These are phyloP conservation scores for Stemphylium vesicarium DNA, from an alignment of 2,329 filamentous ascomycete genomes.

Conservation along the genomic window DNA sequence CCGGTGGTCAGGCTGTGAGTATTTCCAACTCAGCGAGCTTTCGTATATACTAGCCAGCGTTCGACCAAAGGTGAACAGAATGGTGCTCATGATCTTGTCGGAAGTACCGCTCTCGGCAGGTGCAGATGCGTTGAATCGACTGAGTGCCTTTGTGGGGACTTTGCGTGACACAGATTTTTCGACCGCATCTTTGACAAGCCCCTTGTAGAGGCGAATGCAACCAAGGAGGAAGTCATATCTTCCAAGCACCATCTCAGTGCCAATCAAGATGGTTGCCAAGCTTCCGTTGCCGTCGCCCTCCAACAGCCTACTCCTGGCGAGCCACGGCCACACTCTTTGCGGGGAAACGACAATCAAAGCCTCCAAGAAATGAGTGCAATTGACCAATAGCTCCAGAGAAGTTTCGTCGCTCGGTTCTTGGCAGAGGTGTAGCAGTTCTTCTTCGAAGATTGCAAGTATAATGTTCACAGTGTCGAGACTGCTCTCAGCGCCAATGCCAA, in stretches of 20 bases:
- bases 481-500: conserved; percentile 53
- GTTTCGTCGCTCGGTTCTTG: conserved; percentile 66
- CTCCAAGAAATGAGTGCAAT: conserved; percentile 81
- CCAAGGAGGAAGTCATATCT: conserved; percentile 79
- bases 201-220: conserved; percentile 75
- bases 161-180: conserved; percentile 71
- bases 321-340: conserved; percentile 86
- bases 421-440: conserved; percentile 59
- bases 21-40: conserved; percentile 85
- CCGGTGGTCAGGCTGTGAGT: conserved; percentile 70
- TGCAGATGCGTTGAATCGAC: conserved; percentile 55
- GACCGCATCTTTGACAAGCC: conserved; percentile 77
- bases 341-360: conserved; percentile 75
- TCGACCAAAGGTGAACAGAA: conserved; percentile 75
- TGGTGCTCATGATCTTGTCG: conserved; percentile 75
- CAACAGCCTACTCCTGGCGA: conserved; percentile 80
- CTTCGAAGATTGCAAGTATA: conserved; percentile 84
- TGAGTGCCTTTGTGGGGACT: conserved; percentile 59
- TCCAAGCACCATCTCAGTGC: conserved; percentile 77
- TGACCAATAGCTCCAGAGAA: conserved; percentile 70
- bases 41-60: conserved; percentile 84
- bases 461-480: conserved; percentile 78
- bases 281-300: conserved; percentile 77
- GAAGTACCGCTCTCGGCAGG: conserved; percentile 73
- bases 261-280: conserved; percentile 79